These are phyloP conservation scores for Chlorella vulgaris DNA, from an alignment of 139 green algal genomes.

Conservation along the genomic window DNA sequence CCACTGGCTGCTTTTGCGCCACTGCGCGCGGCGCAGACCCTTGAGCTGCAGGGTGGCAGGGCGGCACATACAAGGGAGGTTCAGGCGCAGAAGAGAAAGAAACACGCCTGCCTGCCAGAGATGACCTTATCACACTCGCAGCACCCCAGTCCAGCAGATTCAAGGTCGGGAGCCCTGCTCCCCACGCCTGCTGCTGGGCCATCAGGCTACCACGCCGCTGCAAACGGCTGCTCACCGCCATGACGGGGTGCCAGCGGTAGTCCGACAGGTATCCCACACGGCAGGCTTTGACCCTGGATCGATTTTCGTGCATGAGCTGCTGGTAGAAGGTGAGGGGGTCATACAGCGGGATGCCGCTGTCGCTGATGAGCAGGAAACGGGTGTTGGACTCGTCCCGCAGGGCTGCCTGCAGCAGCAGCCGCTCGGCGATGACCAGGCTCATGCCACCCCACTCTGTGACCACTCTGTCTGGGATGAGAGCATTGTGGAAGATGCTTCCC, in stretches of 20 bases:
- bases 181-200: too few species aligned
- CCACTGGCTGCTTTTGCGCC: constrained; percentile 39
- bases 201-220: too few species aligned
- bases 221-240: constrained; percentile 3
- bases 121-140: too few species aligned
- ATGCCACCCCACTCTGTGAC: constrained; percentile 12
- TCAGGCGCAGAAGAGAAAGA: neutral
- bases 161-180: too few species aligned
- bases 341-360: constrained; percentile 38
- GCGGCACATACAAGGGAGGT: neutral
- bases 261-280: neutral
- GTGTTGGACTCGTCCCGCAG: constrained; percentile 47
- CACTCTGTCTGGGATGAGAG: constrained; percentile 12
- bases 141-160: too few species aligned
- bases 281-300: neutral
- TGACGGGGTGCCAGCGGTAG: constrained; percentile 8
- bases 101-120: too few species aligned
- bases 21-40: neutral
- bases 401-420: constrained; percentile 45
- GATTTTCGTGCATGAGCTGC: constrained; percentile 25
- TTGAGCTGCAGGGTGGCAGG: neutral
- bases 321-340: constrained; percentile 33
- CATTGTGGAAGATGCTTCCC: neutral
- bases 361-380: constrained; percentile 39
- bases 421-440: constrained; percentile 22